Percentiles rank a stretch among this genome's conserved stretches.
phyloP scores from a whole-genome alignment of 2,329 filamentous ascomycete genomes.

The Penicillium psychrosexuale region DNA sequence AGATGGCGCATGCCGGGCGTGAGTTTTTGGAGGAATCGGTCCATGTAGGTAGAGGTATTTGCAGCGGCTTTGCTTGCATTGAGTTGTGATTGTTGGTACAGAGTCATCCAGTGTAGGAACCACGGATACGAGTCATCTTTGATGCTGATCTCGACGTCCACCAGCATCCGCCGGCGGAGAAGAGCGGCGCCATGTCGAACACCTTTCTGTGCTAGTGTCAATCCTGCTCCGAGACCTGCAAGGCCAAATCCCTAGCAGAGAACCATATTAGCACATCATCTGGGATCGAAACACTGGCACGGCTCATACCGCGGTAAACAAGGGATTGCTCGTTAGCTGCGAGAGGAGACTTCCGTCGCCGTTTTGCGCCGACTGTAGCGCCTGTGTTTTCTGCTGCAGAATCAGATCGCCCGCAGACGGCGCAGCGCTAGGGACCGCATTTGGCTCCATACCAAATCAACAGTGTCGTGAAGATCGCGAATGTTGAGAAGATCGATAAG shows the following conservation, averaged over 20 bases:
- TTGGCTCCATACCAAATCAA: constrained; percentile 36
- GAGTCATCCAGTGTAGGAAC: constrained; percentile 91
- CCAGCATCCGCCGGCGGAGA: constrained; percentile 78
- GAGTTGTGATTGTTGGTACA: constrained; percentile 66
- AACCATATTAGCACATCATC: constrained; percentile 1
- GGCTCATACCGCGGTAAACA: constrained; percentile 49
- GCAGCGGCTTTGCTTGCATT: constrained; percentile 50
- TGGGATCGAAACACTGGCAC: background rate
- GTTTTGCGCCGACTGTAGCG: constrained; percentile 27
- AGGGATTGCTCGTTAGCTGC: constrained; percentile 48
- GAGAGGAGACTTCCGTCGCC: constrained; percentile 43
- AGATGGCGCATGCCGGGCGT: constrained; percentile 62
- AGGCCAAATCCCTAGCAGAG: constrained; percentile 72
- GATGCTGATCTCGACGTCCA: constrained; percentile 93
- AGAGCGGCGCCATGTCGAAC: constrained; percentile 68
- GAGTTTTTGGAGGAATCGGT: constrained; percentile 55
- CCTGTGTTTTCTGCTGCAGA: constrained; percentile 35
- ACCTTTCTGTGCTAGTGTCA: constrained; percentile 77
- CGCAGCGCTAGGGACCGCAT: constrained; percentile 28
- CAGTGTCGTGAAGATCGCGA: constrained; percentile 10
- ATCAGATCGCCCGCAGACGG: constrained; percentile 36
- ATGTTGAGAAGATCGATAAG: constrained; percentile 17
- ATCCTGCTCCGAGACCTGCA: constrained; percentile 77
- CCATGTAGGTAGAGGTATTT: constrained; percentile 45
- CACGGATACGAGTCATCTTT: constrained; percentile 91